phyloP scores from a whole-genome alignment of 2,329 filamentous ascomycete genomes.

The Aspergillus clavatus region DNA sequence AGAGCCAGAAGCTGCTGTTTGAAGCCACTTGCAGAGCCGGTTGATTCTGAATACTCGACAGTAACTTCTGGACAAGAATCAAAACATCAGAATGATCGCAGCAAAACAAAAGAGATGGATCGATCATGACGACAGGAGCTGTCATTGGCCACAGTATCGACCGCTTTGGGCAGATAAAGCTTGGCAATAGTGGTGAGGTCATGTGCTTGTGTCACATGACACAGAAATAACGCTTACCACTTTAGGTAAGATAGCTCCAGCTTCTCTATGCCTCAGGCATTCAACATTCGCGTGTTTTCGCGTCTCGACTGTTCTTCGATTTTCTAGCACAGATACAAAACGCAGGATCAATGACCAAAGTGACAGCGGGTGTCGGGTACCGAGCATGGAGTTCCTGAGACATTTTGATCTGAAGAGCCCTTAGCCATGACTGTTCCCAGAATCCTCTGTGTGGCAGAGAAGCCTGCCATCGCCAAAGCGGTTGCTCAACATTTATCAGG shows the following conservation, averaged over 20 bases:
- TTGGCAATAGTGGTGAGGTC: neutral
- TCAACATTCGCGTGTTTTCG: slow-evolving; percentile 12
- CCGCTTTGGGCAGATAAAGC: slow-evolving; percentile 5
- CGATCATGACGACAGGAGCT: slow-evolving; percentile 7
- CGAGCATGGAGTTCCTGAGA: neutral
- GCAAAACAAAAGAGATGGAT: slow-evolving; percentile 1
- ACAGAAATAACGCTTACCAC: neutral
- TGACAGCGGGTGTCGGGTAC: neutral
- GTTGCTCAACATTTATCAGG: slow-evolving; percentile 87
- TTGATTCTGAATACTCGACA: neutral
- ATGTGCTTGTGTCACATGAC: too few relatives aligned
- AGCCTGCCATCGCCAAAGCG: slow-evolving; percentile 93
- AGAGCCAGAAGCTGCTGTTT: neutral
- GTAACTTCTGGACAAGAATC: neutral
- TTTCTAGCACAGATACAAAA: neutral
- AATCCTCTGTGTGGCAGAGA: slow-evolving; percentile 74
- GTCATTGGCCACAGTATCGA: neutral
- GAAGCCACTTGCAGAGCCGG: neutral
- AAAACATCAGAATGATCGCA: slow-evolving; percentile 2
- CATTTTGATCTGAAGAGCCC: neutral
- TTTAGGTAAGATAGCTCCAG: slow-evolving; percentile 4
- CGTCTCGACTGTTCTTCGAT: slow-evolving; percentile 7
- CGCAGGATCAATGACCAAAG: neutral
- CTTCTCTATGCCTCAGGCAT: slow-evolving; percentile 1
- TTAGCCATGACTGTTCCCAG: slow-evolving; percentile 29